Conservation (phyloP, 2,329 filamentous ascomycete species). For the Pseudogymnoascus sp. region DNA sequence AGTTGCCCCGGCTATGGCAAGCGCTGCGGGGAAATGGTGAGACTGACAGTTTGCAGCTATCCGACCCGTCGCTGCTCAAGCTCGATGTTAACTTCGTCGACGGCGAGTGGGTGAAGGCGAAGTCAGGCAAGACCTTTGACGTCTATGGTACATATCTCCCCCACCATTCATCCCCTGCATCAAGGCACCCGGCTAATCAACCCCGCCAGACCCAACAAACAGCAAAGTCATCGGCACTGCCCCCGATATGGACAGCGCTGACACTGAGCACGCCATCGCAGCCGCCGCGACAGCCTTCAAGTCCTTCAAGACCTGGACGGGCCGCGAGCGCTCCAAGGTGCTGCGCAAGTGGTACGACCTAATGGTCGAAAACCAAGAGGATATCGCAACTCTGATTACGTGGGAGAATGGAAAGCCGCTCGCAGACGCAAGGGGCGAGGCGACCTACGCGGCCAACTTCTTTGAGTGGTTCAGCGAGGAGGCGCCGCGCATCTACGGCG, state of each 20-base stretch:
- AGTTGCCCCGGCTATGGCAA: background rate
- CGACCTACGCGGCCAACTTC: constrained; percentile 64
- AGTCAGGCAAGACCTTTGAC: constrained; percentile 85
- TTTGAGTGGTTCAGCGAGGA: constrained; percentile 78
- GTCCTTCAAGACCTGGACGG: constrained; percentile 61
- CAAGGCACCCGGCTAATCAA: background rate
- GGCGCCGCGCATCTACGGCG: constrained; percentile 64
- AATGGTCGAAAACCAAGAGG: constrained; percentile 68
- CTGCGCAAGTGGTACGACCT: constrained; percentile 76
- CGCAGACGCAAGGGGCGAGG: constrained; percentile 65
- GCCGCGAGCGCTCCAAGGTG: constrained; percentile 64
- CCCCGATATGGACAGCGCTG: constrained; percentile 72
- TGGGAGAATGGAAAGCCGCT: constrained; percentile 86
- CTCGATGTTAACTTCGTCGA: constrained; percentile 76
- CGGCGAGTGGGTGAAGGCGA: constrained; percentile 80
- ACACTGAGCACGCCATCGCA: constrained; percentile 72
- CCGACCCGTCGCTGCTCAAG: constrained; percentile 75
- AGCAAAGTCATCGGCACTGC: constrained; percentile 72
- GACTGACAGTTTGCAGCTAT: constrained; percentile 44
- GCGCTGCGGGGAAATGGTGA: background rate
- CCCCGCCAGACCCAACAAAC: constrained; percentile 63
- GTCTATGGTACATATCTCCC: constrained; percentile 51
- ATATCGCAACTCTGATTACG: constrained; percentile 74
- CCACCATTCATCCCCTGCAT: background rate
- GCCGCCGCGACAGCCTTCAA: constrained; percentile 72